Evolutionary conservation across 2,329 filamentous ascomycete genomes (phyloP), one percentile per base, ranked within the genome.

Genomic region (Pseudovirgaria hyperparasitica): DNA sequence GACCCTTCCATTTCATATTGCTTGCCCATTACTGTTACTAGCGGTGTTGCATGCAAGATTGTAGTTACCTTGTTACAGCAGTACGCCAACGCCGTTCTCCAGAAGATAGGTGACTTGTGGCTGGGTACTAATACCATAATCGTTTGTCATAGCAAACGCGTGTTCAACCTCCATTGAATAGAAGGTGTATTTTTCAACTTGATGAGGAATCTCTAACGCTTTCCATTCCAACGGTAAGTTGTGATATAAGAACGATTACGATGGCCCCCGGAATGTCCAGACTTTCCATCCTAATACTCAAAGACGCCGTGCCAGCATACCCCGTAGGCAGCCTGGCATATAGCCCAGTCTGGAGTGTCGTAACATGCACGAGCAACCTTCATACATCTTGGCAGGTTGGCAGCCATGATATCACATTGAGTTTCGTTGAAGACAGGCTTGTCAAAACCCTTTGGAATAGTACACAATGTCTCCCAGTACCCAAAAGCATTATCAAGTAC

Each of bases 401-500:
- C 41, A 2, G 60, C 58, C 34, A 62, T 60, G 28, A 58, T 58
- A 31, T 63, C 55, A 34, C 60, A 63, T 14, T 57, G 48, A 0
- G 59, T 63, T 19, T 50, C 35, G 29, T 62, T 63, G 39, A 63
- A 62, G 2, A 63, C 36, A 4, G 59, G 58, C 4, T 40, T 33
- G 2, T 49, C 23, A 12, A 62, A 47, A 6, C 59, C 60, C 1
- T 58, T 56, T 21, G 60, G 60, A 2, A 55, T 62, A 0, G 57
- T 60, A 37, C 59, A 63, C 4, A 62, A 52, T 0, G 58, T 62
- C 32, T 62, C 58, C 52, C 53, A 63, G 36, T 60, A 61, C 7
- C 58, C 58, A 26, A 52, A 62, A 3, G 43, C 39, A 2, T 47
- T 53, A 27, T 62, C 50, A 6, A 52, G 40, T 2, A 51, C 52